Evolutionary conservation across 2,329 filamentous ascomycete species (phyloP), one percentile per base, ranked within the genome.

Genomic region (Elsinoe arachidis): DNA sequence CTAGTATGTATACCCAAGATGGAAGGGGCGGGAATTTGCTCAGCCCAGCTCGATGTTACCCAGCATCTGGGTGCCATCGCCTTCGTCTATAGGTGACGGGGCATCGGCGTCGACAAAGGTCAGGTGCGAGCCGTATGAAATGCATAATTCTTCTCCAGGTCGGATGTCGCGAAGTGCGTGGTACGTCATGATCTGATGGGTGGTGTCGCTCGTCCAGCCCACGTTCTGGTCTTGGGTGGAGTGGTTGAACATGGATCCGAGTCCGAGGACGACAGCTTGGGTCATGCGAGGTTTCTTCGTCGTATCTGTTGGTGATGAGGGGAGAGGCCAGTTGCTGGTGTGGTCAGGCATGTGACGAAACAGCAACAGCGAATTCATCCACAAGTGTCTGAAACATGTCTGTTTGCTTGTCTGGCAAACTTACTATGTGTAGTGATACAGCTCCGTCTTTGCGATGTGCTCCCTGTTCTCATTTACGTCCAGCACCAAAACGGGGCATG

Each of bases 191-290:
- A 79, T 61, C 12, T 71, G 64, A 2, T 70, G 71, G 2, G 70
- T 63, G 1, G 78, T 46, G 65, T 82, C 75, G 19, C 78, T 70
- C 60, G 73, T 72, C 79, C 79, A 82, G 2, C 75, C 78, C 3
- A 82, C 76, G 63, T 83, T 83, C 61, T 82, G 80, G 26, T 73
- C 61, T 10, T 69, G 62, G 0, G 67, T 69, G 2, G 78, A 79
- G 61, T 83, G 80, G 59, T 83, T 82, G 70, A 82, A 82, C 77
- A 82, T 80, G 56, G 73, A 77, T 14, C 80, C 80, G 0, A 83
- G 68, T 2, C 80, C 80, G 37, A 82, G 71, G 30, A 81, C 72
- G 1, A 82, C 68, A 9, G 78, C 80, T 68, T 82, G 79, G 0
- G 74, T 74, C 34, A 66, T 72, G 38, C 23, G 65, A 65, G 9